Evolutionary conservation across 2,329 filamentous ascomycete genomes (phyloP).

Genomic region (Intubia oerlemansii): DNA sequence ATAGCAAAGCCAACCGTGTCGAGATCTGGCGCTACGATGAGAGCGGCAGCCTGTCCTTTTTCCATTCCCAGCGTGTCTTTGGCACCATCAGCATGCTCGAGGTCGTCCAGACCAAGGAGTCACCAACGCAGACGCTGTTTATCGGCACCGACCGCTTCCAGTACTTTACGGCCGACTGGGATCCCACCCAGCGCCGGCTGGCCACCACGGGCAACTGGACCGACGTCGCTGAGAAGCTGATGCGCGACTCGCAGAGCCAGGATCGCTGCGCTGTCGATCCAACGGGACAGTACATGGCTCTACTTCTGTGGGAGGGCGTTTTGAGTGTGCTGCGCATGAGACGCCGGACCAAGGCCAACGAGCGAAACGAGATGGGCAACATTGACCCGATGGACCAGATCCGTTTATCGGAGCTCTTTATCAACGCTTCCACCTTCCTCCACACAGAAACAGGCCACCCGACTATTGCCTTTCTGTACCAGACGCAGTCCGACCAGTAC

Average conservation of each 20-base stretch:
- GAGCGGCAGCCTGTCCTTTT: slow-evolving; percentile 43
- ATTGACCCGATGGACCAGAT: slow-evolving; percentile 31
- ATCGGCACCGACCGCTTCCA: slow-evolving; percentile 76
- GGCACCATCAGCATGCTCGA: slow-evolving; percentile 75
- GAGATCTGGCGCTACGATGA: slow-evolving; percentile 57
- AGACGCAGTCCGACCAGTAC: slow-evolving; percentile 26
- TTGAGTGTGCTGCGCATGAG: slow-evolving; percentile 31
- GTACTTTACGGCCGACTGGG: slow-evolving; percentile 83
- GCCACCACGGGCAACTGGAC: slow-evolving; percentile 28
- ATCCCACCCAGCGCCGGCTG: slow-evolving; percentile 29
- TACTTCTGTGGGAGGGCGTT: slow-evolving; percentile 39
- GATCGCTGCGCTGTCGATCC: slow-evolving; percentile 74
- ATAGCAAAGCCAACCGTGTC: slow-evolving; percentile 62
- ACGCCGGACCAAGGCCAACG: slow-evolving; percentile 10
- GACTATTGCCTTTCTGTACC: slow-evolving; percentile 35
- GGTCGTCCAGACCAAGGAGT: slow-evolving; percentile 53
- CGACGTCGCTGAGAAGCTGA: slow-evolving; percentile 34
- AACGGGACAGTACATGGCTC: slow-evolving; percentile 36
- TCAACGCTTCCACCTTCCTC: slow-evolving; percentile 34
- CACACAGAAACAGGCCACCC: slow-evolving; percentile 36
- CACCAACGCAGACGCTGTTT: slow-evolving; percentile 66
- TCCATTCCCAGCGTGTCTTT: slow-evolving; percentile 52
- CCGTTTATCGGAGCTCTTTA: slow-evolving; percentile 35
- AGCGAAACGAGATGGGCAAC: slow-evolving; percentile 20
- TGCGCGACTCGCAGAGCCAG: slow-evolving; percentile 62